A percentile compares a stretch with the other conserved stretches of the same genome.
Evolutionary conservation across 768 basidiomycete genomes (phyloP).

Genomic region (Podaxis sp.): DNA sequence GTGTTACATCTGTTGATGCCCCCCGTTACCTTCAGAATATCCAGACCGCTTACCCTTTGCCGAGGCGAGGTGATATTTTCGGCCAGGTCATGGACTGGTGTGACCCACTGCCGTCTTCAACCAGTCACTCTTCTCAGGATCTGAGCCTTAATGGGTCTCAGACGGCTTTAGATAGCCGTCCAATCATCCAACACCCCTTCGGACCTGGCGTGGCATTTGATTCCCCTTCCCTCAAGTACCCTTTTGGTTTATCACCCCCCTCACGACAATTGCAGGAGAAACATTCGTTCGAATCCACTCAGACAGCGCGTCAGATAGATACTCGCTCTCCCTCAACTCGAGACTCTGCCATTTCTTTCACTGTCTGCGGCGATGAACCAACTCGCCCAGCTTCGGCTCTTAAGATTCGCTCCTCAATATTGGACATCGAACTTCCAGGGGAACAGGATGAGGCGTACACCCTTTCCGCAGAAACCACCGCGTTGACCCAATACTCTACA

Average conservation of each 20-base stretch:
- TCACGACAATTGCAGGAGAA: slow-evolving; percentile 72
- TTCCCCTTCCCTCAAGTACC: slow-evolving; percentile 49
- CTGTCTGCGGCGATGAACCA: slow-evolving; percentile 19
- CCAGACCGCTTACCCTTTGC: slow-evolving; percentile 24
- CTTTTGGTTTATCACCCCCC: slow-evolving; percentile 40
- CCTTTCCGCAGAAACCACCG: slow-evolving; percentile 45
- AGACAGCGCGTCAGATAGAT: slow-evolving; percentile 67
- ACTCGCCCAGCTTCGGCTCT: slow-evolving; percentile 30
- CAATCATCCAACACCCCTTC: slow-evolving; percentile 55
- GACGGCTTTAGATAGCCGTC: slow-evolving; percentile 1
- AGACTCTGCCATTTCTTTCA: slow-evolving; percentile 20
- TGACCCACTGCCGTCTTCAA: slow-evolving; percentile 21
- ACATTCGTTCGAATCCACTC: slow-evolving; percentile 84
- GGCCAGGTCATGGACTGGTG: slow-evolving; percentile 67
- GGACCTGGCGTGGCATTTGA: slow-evolving; percentile 64
- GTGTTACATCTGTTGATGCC: slow-evolving; percentile 71
- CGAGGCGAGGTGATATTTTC: slow-evolving; percentile 53
- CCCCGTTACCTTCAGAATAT: slow-evolving; percentile 38
- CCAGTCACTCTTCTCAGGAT: slow-evolving; percentile 18
- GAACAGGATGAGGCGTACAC: slow-evolving; percentile 22
- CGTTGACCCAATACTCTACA: slow-evolving; percentile 66
- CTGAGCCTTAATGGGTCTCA: slow-evolving; percentile 12
- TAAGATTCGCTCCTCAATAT: slow-evolving; percentile 6
- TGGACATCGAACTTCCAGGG: slow-evolving; percentile 14
- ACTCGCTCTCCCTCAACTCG: slow-evolving; percentile 16